These are phyloP conservation scores for Torrubiella hemipterigena DNA, from an alignment of 2,329 filamentous ascomycete genomes.

Conservation along the genomic window DNA sequence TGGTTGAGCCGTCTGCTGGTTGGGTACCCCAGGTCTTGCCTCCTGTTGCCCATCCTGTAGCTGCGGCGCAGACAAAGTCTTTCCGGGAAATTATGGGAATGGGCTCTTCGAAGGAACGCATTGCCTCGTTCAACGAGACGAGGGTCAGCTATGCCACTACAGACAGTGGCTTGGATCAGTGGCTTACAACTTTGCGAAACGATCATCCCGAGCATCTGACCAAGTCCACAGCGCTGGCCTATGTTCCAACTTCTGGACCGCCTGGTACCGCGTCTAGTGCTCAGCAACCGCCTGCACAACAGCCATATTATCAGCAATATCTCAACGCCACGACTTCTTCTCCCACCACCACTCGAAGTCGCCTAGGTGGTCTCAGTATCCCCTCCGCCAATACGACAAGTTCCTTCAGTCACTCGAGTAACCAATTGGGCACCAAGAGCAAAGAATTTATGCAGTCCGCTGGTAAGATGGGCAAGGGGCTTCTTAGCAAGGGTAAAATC, in stretches of 20 bases:
- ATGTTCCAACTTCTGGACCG: too few relatives aligned
- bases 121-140: constrained; percentile 61
- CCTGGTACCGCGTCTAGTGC: too few relatives aligned
- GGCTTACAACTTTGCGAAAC: constrained; percentile 34
- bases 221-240: constrained; percentile 4
- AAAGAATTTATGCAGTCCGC: constrained; percentile 83
- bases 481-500: constrained; percentile 83
- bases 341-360: constrained; percentile 21
- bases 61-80: constrained; percentile 27
- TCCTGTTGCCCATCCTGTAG: constrained; percentile 5
- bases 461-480: constrained; percentile 78
- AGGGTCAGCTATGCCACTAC: constrained; percentile 57
- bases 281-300: constrained; percentile 20
- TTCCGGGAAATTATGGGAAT: constrained; percentile 73
- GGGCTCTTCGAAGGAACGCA: constrained; percentile 52
- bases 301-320: constrained; percentile 46
- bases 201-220: constrained; percentile 33
- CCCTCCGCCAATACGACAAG: constrained; percentile 27
- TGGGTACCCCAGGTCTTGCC: constrained; percentile 8
- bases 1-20: constrained; percentile 12
- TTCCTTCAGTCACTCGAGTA: constrained; percentile 40
- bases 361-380: constrained; percentile 20
- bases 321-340: constrained; percentile 33
- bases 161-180: constrained; percentile 60
- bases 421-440: constrained; percentile 67